Evolutionary conservation across 371 early-diverging fungal species (phyloP), one percentile per base, ranked within the genome.

Genomic region (Mucor indicus): DNA sequence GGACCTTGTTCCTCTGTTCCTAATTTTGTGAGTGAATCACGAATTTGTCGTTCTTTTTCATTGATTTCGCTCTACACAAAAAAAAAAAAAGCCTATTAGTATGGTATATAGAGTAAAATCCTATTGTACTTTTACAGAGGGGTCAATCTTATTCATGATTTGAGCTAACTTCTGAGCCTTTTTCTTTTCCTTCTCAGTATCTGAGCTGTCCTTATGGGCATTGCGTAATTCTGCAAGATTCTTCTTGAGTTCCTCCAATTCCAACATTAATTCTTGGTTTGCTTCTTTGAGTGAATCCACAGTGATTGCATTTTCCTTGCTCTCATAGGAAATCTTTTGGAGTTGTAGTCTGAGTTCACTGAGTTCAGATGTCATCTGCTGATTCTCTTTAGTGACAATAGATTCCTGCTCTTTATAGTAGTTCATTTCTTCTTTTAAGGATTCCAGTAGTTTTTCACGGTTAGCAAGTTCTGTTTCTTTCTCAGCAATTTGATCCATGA

Each of bases 401-500:
- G 64, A 69, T 53, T 69, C 80, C 44, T 77, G 80, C 17, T 74
- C 79, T 55, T 85, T 86, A 52, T 86, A 65, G 53, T 69, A 73
- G 7, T 49, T 55, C 33, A 90, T 67, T 58, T 91, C 91, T 40
- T 87, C 87, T 60, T 74, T 79, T 45, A 84, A 62, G 7, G 76
- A 56, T 12, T 80, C 83, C 36, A 83, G 51, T 17, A 79, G 43
- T 49, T 81, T 79, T 54, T 80, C 72, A 39, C 77, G 69, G 10
- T 72, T 54, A 35, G 77, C 73, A 22, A 91, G 53, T 48, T 83
- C 84, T 4, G 79, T 68, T 56, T 91, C 92, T 61, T 92, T 94
- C 53, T 95, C 93, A 2, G 90, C 84, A 30, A 96, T 70, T 52
- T 90, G 86, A 57, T 96, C 94, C 58, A 83, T 83, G 39, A 96